Percentiles rank a stretch among this genome's conserved stretches.
Conservation (phyloP, 306 rosid species). For the Quercus agrifolia region DNA sequence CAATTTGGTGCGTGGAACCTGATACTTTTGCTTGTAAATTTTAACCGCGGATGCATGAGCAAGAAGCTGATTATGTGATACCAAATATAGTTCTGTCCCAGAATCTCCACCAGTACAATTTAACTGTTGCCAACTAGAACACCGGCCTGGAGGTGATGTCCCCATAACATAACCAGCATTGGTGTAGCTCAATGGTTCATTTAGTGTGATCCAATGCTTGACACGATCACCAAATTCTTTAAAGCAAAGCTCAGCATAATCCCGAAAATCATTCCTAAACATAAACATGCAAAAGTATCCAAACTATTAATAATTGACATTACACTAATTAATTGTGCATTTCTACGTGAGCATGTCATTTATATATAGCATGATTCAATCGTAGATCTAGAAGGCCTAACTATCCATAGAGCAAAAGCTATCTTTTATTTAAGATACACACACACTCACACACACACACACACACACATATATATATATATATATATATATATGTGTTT, state of each 20-base stretch:
- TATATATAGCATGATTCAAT: too few relatives aligned
- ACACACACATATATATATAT: too few relatives aligned
- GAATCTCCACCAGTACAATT: slow-evolving; percentile 49
- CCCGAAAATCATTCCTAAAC: slow-evolving; percentile 25
- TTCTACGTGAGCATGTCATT: too few relatives aligned
- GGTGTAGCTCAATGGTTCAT: slow-evolving; percentile 33
- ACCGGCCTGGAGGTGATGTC: slow-evolving; percentile 30
- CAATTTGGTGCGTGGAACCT: slow-evolving; percentile 22
- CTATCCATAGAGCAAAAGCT: too few relatives aligned
- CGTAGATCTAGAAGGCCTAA: too few relatives aligned
- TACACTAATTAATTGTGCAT: too few relatives aligned
- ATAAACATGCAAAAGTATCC: neutral
- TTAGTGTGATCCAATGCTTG: slow-evolving; percentile 38
- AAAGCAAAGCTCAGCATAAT: slow-evolving; percentile 36
- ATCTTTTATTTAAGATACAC: too few relatives aligned
- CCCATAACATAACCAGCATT: slow-evolving; percentile 33
- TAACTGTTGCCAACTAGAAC: slow-evolving; percentile 33
- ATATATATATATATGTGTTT: too few relatives aligned
- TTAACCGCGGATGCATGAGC: slow-evolving; percentile 52
- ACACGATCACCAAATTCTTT: slow-evolving; percentile 37
- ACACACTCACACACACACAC: too few relatives aligned
- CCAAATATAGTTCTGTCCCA: slow-evolving; percentile 40
- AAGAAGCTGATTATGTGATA: slow-evolving; percentile 37
- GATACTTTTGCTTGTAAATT: slow-evolving; percentile 37
- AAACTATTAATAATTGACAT: too few relatives aligned